Percentiles rank a stretch among this genome's conserved stretches.
Conservation (phyloP, 1,284 basidiomycete species). For the Trichosporon sp. region DNA sequence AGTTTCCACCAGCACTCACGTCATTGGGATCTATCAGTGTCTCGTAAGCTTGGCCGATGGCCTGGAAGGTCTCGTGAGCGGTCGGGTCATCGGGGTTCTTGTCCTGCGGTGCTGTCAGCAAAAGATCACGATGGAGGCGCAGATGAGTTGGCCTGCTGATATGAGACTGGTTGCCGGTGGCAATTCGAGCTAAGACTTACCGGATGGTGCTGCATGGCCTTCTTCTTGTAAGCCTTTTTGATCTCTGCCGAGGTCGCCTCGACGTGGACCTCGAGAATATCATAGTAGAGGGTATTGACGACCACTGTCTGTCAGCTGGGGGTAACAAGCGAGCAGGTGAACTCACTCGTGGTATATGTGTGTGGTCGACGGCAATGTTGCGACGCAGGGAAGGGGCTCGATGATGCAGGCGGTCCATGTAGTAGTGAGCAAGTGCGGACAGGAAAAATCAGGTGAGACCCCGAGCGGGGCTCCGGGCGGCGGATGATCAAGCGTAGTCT, state of each 20-base stretch:
- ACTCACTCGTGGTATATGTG: not conserved
- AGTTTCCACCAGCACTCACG: slow-evolving; percentile 16
- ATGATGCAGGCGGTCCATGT: not conserved
- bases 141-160: not conserved
- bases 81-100: slow-evolving; percentile 52
- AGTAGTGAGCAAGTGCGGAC: no score
- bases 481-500: not conserved
- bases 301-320: slow-evolving; percentile 30
- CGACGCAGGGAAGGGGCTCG: not conserved
- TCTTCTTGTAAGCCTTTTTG: slow-evolving; percentile 86
- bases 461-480: not conserved
- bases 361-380: not conserved
- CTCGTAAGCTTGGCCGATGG: slow-evolving; percentile 86
- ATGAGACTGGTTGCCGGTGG: not conserved
- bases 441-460: not conserved
- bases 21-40: slow-evolving; percentile 68
- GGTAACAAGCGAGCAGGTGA: not conserved
- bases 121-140: no score
- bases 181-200: slow-evolving; percentile 47
- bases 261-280: slow-evolving; percentile 65
- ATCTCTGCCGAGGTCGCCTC: slow-evolving; percentile 70
- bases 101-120: slow-evolving; percentile 24
- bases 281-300: slow-evolving; percentile 55
- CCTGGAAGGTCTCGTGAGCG: slow-evolving; percentile 71
- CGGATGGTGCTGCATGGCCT: slow-evolving; percentile 85